phyloP scores from a whole-genome alignment of 1,284 basidiomycete species.

The Moniliella sp. region DNA sequence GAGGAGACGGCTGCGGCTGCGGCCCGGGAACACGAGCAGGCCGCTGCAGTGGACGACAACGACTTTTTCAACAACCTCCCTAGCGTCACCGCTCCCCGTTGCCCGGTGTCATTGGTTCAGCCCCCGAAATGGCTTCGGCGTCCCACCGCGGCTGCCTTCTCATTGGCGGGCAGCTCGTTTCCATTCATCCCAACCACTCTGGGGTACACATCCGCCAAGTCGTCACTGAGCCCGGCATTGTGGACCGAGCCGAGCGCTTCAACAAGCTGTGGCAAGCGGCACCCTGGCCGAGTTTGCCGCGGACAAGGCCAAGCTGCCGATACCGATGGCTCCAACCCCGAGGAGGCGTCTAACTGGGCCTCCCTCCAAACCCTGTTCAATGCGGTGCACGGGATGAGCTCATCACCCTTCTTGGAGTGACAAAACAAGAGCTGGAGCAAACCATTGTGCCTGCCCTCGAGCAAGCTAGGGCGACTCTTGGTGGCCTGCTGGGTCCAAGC shows the following conservation, averaged over 20 bases:
- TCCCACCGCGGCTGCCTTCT: slow-evolving; percentile 61
- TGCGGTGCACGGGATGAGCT: slow-evolving; percentile 68
- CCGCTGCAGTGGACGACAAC: slow-evolving; percentile 18
- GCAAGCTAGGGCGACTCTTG: too few relatives aligned
- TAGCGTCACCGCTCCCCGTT: slow-evolving; percentile 23
- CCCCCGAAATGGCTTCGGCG: slow-evolving; percentile 87
- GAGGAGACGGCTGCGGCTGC: slow-evolving; percentile 10
- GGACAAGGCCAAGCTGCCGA: slow-evolving; percentile 13
- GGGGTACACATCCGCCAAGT: slow-evolving; percentile 23
- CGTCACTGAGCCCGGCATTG: slow-evolving; percentile 56
- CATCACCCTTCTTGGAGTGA: slow-evolving; percentile 73
- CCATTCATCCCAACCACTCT: slow-evolving; percentile 41
- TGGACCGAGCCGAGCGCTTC: slow-evolving; percentile 55
- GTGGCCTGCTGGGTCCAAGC: too few relatives aligned
- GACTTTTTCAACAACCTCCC: slow-evolving; percentile 53
- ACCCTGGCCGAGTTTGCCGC: slow-evolving; percentile 24
- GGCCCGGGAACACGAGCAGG: too few relatives aligned
- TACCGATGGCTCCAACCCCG: slow-evolving; percentile 34
- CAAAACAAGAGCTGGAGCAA: slow-evolving; percentile 74
- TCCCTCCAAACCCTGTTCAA: slow-evolving; percentile 69
- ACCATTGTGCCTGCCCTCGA: too few relatives aligned
- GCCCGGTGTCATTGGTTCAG: slow-evolving; percentile 37
- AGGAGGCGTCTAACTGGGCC: slow-evolving; percentile 47
- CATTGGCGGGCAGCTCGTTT: slow-evolving; percentile 67
- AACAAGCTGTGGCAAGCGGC: slow-evolving; percentile 45